Conservation (phyloP, 2,329 filamentous ascomycete species). For the Bipolaris sorokiniana region DNA sequence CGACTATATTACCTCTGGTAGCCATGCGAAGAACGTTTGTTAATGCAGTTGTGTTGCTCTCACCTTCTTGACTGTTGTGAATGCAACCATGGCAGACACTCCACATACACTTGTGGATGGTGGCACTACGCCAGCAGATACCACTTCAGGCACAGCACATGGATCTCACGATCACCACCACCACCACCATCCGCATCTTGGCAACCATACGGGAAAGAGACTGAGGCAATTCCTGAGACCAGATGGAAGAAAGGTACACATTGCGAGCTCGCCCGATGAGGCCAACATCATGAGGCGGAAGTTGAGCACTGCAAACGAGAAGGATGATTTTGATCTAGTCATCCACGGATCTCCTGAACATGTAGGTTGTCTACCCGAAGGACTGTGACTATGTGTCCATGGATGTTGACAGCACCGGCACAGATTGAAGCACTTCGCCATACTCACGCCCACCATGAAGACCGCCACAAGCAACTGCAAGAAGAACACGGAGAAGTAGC, state of each 20-base stretch:
- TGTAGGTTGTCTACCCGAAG: slow-evolving; percentile 24
- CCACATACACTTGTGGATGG: slow-evolving; percentile 9
- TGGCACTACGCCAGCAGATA: slow-evolving; percentile 10
- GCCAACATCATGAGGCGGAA: slow-evolving; percentile 56
- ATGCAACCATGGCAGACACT: slow-evolving; percentile 12
- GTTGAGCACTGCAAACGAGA: slow-evolving; percentile 46
- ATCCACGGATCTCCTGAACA: slow-evolving; percentile 63
- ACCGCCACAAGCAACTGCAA: slow-evolving; percentile 55
- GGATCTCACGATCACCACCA: slow-evolving; percentile 2
- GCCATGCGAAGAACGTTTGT: not conserved
- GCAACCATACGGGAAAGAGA: slow-evolving; percentile 47
- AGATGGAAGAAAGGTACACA: slow-evolving; percentile 62
- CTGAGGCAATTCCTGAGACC: slow-evolving; percentile 63
- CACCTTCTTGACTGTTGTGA: not conserved
- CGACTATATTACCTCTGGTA: not conserved
- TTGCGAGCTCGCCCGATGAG: slow-evolving; percentile 63
- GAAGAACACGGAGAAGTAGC: slow-evolving; percentile 59
- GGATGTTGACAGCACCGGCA: not conserved
- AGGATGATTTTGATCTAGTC: slow-evolving; percentile 61
- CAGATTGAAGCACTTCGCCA: slow-evolving; percentile 56
- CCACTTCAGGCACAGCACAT: not conserved
- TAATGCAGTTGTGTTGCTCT: not conserved
- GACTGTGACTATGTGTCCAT: not conserved
- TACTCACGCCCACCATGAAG: slow-evolving; percentile 61
- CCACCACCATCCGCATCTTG: slow-evolving; percentile 28